A percentile compares a stretch with the other conserved stretches of the same genome.
Conservation (phyloP, 805 yeast genomes). For the Jamesozyma jinghongensis region DNA sequence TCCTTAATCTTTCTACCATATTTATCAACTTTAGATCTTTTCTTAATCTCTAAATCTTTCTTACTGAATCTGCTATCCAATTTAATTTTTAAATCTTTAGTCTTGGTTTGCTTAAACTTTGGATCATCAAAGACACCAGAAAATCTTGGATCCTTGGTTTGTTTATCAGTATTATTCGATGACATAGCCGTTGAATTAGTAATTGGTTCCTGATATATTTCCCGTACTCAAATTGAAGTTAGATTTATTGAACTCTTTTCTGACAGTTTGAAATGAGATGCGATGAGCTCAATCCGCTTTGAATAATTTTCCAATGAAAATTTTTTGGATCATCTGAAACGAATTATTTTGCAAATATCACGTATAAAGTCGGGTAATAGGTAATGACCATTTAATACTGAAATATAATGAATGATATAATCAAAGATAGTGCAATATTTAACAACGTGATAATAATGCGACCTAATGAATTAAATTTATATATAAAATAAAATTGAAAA, state of each 20-base stretch:
- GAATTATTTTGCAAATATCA: too few species aligned
- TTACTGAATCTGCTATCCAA: constrained; percentile 81
- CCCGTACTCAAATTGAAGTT: background rate
- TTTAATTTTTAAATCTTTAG: constrained; percentile 60
- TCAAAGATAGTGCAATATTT: too few species aligned
- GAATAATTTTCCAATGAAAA: constrained; percentile 8
- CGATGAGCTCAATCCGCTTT: constrained; percentile 12
- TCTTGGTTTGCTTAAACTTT: constrained; percentile 67
- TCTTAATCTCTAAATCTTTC: constrained; percentile 48
- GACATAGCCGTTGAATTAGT: background rate
- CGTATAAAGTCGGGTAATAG: too few species aligned
- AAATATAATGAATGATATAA: too few species aligned
- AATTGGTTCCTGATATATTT: background rate
- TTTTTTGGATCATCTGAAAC: constrained; percentile 5
- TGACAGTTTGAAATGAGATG: constrained; percentile 14
- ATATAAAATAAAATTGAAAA: background rate
- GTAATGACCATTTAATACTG: too few species aligned
- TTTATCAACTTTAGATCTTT: constrained; percentile 61
- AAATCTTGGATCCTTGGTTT: constrained; percentile 66
- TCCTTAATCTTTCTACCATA: constrained; percentile 68
- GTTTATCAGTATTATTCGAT: constrained; percentile 6
- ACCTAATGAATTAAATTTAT: background rate
- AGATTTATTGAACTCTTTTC: background rate
- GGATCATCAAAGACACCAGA: constrained; percentile 78
- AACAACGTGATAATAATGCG: too few species aligned